phyloP scores from a whole-genome alignment of 1,284 basidiomycete species.

The Naganishia sp. region DNA sequence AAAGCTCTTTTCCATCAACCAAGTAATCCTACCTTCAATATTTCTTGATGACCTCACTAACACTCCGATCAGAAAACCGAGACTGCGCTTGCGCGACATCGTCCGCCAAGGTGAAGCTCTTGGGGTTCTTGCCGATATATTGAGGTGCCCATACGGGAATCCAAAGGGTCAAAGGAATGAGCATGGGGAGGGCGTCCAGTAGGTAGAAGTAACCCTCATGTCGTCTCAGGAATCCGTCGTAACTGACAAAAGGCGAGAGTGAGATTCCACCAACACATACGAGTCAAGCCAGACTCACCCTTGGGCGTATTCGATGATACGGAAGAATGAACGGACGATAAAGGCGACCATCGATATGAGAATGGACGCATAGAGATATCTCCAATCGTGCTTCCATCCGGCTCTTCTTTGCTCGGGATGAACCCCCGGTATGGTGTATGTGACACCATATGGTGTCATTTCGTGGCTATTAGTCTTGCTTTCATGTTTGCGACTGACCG shows the following conservation, averaged over 20 bases:
- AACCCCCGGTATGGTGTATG: background rate
- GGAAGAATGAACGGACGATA: constrained; percentile 43
- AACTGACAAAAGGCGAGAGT: background rate
- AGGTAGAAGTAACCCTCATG: constrained; percentile 35
- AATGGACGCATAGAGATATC: constrained; percentile 60
- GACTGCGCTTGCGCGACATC: constrained; percentile 18
- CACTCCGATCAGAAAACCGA: constrained; percentile 18
- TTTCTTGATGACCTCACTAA: background rate
- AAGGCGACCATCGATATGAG: constrained; percentile 65
- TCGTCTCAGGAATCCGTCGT: constrained; percentile 29
- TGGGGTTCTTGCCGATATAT: constrained; percentile 19
- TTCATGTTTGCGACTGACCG: constrained; percentile 15
- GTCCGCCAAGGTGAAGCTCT: constrained; percentile 2
- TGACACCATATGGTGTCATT: background rate
- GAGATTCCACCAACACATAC: background rate
- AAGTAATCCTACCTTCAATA: background rate
- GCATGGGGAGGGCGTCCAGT: constrained; percentile 28
- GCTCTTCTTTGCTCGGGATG: background rate
- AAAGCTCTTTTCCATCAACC: background rate
- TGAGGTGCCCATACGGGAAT: constrained; percentile 30
- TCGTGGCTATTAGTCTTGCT: constrained; percentile 2
- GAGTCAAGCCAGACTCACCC: constrained; percentile 2
- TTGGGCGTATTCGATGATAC: constrained; percentile 29
- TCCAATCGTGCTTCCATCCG: constrained; percentile 58
- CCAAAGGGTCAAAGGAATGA: constrained; percentile 26